Conservation (phyloP, 2,329 filamentous ascomycete genomes). For the Ophiostoma sp. region DNA sequence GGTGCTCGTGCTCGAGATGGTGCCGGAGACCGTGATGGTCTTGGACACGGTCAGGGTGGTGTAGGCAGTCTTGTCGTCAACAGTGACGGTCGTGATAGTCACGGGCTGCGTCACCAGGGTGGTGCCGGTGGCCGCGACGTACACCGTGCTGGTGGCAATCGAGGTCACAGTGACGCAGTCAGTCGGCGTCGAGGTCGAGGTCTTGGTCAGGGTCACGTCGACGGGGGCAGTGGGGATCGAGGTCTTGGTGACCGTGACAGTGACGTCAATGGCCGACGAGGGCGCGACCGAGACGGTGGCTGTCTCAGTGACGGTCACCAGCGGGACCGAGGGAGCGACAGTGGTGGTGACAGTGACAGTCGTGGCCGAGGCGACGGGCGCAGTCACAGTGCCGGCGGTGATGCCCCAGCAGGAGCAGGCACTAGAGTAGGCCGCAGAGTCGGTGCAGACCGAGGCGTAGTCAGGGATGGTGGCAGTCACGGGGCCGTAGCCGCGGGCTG, state of each 20-base stretch:
- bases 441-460: slow-evolving; percentile 30
- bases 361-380: background rate
- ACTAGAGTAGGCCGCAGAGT: slow-evolving; percentile 27
- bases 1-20: background rate
- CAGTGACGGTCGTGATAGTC: slow-evolving; percentile 1
- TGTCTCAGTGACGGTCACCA: slow-evolving; percentile 15
- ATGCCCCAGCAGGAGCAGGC: slow-evolving; percentile 32
- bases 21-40: slow-evolving; percentile 7
- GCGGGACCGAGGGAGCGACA: background rate
- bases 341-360: background rate
- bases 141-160: background rate
- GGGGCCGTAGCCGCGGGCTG: background rate
- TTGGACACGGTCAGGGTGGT: slow-evolving; percentile 8
- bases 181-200: background rate
- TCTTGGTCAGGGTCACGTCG: background rate
- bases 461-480: slow-evolving; percentile 9
- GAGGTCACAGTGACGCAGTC: background rate
- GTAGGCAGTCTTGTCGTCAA: slow-evolving; percentile 4
- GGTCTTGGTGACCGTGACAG: slow-evolving; percentile 10
- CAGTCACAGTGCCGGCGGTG: slow-evolving; percentile 18
- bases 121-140: background rate
- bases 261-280: slow-evolving; percentile 1
- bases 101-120: slow-evolving; percentile 10
- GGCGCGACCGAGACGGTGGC: slow-evolving; percentile 1
- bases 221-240: background rate